Base-by-base conservation (phyloP, 2,329 filamentous ascomycete genomes). In the Raffaelea deltoideospora region DNA sequence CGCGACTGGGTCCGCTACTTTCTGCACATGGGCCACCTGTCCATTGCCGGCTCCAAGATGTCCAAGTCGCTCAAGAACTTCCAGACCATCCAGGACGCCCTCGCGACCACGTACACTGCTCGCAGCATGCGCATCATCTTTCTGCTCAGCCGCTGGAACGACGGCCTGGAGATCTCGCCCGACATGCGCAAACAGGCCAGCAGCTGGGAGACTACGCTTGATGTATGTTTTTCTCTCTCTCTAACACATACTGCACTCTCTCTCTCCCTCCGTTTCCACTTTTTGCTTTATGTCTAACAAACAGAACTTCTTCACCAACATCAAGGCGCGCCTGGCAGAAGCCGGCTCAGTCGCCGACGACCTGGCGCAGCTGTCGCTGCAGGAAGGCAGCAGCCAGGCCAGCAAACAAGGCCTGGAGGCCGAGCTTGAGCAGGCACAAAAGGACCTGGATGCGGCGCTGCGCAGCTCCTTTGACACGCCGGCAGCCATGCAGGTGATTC, bases 51-150 rank as follows among this genome's bases (percentile, higher is more conserved):
- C 1, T 71, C 67, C 20, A 82, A 83, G 53, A 83, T 83, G 78
- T 76, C 70, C 35, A 83, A 82, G 55, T 74, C 67, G 30, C 54
- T 83, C 37, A 82, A 82, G 58, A 82, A 82, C 54, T 82, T 81
- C 52, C 79, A 74, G 1, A 81, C 78, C 0, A 79, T 83, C 44
- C 61, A 75, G 10, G 70, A 76, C 46, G 76, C 75, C 1, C 57
- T 83, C 3, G 59, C 62, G 3, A 61, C 65, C 24, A 69, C 70
- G 27, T 82, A 74, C 72, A 80, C 72, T 2, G 61, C 77, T 2
- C 63, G 79, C 43, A 68, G 68, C 38, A 54, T 83, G 43, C 67
- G 79, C 19, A 76, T 82, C 38, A 69, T 78, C 19, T 82, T 82
- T 56, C 55, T 83, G 33, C 63, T 81, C 21, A 76, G 75, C 23